Evolutionary conservation across 2,329 filamentous ascomycete species (phyloP), one percentile per base, ranked within the genome.

Genomic region (Diaporthe longicolla): DNA sequence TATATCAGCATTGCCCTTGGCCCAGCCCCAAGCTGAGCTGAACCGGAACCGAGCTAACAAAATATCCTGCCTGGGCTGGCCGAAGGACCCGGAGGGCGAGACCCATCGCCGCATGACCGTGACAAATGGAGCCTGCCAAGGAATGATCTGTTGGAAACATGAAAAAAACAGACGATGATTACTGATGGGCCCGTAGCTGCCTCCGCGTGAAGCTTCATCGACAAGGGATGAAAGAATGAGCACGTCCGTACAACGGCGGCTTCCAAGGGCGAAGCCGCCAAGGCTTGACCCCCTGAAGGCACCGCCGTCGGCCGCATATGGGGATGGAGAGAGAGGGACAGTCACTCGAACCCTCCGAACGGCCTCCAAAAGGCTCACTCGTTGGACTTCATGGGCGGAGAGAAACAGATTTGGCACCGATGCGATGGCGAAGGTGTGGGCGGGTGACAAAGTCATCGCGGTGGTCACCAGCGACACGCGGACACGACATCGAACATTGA

Each of bases 281-380:
- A 63, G 57, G 40, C 37, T 29, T 24, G 50, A 5, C 15, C 63
- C 63, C 45, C 52, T 15, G 35, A 9, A 32, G 35, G 61, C 58
- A 57, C 52, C n/a, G 61, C 48, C 63, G 50, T 11, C 32, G 50
- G 35, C 48, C 48, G 45, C 55, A 40, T 24, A 40, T 24, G 57
- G 43, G 29, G 26, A 43, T 61, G 45, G 17, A 21, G n/a, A 52
- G 13, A 43, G 55, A n/a, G 17, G 21, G n/a, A 52, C 45, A 43
- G 69, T 54, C 57, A 71, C 69, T 71, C 54, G 69, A 63, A 52
- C 29, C 21, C 40, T 54, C 71, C 61, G 59, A 50, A 59, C 29
- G 71, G 61, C 71, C 61, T 73, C 71, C 52, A 43, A 43, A 43
- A 45, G 61, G 21, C 45, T 72, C 71, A 68, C 40, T 52, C 63